Base-by-base conservation (phyloP, 2,329 filamentous ascomycete genomes). In the Graphilbum fragrans region DNA sequence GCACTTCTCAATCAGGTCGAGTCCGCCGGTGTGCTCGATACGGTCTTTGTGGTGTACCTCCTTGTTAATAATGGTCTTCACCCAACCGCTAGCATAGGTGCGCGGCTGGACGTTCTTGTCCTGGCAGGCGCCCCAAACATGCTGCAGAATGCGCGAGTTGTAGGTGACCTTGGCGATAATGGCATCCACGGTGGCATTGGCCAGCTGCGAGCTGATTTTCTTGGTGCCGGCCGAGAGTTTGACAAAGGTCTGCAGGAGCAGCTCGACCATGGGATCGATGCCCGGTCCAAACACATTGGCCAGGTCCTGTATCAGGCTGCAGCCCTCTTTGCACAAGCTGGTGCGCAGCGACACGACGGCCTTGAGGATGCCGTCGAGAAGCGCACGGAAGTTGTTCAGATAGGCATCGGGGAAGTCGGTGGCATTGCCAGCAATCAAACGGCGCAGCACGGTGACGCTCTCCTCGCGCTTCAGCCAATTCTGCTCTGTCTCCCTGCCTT, bases 61-160 rank as follows among this genome's bases (percentile, higher is more conserved):
- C 52, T 86, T 85, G 50, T 72, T 80, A 32, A 98, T 63, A 18
- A 96, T 60, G 1, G 82, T 93, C 59, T 80, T 84, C 23, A 96
- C 64, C 92, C 92, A 98, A 8, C 74, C 80, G 2, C 82, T 70
- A 2, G 80, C 82, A 58, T 81, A 94, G 2, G 76, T 75, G 46
- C 92, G 78, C 16, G 88, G 82, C 54, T 92, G 83, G 3, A 88
- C 81, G 55, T 95, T 96, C 66, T 95, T 96, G 64, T 98, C 90
- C 57, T 93, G 82, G 47, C 76, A 82, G 20, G 90, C 88, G 41
- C 67, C 65, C 66, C 79, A 84, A 37, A 96, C 68, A 53, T 96
- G 90, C 58, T 94, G 84, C 69, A 95, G 73, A 47, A 95, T 70
- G 22, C 87, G 81, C 45, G 70, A 66, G 47, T 73, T 88, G 61